Base-by-base conservation (phyloP, 257 asterid species). In the Echium plantagineum region DNA sequence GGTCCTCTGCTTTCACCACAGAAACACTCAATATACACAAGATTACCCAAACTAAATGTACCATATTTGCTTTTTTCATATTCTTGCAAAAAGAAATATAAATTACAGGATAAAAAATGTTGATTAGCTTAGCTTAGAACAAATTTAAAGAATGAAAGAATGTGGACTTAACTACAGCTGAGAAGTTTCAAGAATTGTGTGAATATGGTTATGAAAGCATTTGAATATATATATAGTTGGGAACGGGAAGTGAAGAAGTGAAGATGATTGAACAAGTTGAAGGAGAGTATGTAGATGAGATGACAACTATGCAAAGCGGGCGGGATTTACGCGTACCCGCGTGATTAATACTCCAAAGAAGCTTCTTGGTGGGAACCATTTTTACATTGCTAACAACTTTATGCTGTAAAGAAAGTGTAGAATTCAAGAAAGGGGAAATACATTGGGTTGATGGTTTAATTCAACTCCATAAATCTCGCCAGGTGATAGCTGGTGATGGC, bases 1-100 rank as follows among this genome's bases (percentile, higher is more conserved):
- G 83, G 74, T 87, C 95, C 84, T 87, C 95, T 60, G 82, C 83
- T 71, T 67, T 77, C 61, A 78, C 89, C 15, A 55, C 38, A 72
- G 55, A 59, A 4, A 69, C 70, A 55, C 74, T 58, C 82, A 74
- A 73, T 61, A 80, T 42, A 9, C 70, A 61, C 52, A 80, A 71
- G 24, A 76, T 59, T 15, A 80, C 78, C 46, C 65, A 58, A 21
- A 72, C 26, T 64, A 69, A 69, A 67, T 26, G 49, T 12, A 77
- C 15, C 72, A 77, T 66, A 71, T 57, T 31, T 55, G 65, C 62
- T 56, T 66, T 58, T 61, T 71, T 73, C 90, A 80, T 83, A 58
- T 46, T 66, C 42, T 21, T 46, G 52, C 52, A 46, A 21, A 24
- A 24, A 24, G n/a, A n/a, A n/a, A n/a, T n/a, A n/a, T n/a, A n/a